Evolutionary conservation across 192 early-diverging fungal species (phyloP), one percentile per base, ranked within the genome.

Genomic region (Phycomyces blakesleeanus): DNA sequence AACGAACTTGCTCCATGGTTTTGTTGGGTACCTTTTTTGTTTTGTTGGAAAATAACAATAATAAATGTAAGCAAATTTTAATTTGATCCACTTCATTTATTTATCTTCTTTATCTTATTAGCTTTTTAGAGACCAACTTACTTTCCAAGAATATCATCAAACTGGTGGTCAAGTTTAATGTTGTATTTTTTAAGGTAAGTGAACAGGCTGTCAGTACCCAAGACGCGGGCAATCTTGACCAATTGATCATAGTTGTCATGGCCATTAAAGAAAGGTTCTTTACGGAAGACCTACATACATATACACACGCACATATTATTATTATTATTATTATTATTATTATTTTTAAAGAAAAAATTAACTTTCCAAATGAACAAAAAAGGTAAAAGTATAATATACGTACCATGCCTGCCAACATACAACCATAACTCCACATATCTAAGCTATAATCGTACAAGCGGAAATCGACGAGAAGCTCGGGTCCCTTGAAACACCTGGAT

Each of bases 381-480:
- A n/a, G n/a, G n/a, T n/a, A n/a, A 34, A 9, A 50, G 11, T 27
- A 11, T 41, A 12, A 11, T 22, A 60, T 60, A 18, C 10, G 15
- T 67, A 93, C 91, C 92, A 99, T 99, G 78, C 91, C 93, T 27
- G 96, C 97, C 79, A 98, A 95, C 94, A 97, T 98, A 73, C 94
- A 96, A 16, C 97, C 97, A 66, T 96, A 85, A 76, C 92, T 93
- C 97, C 97, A 99, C 90, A 99, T 93, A 69, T 99, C 97, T 60
- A 99, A 81, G 34, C 93, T 94, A 66, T 99, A 99, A 79, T 99
- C 97, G 73, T 99, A 99, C 71, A 91, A 88, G 67, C 92, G 94
- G 75, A 94, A 97, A 73, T 97, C 96, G 34, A 99, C 96, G 53
- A 99, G 83, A 57, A 99, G 83, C 73, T 99, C 97, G 6, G 97